phyloP scores from a whole-genome alignment of 495 filamentous ascomycete genomes.

The Schizothecium vesticola region DNA sequence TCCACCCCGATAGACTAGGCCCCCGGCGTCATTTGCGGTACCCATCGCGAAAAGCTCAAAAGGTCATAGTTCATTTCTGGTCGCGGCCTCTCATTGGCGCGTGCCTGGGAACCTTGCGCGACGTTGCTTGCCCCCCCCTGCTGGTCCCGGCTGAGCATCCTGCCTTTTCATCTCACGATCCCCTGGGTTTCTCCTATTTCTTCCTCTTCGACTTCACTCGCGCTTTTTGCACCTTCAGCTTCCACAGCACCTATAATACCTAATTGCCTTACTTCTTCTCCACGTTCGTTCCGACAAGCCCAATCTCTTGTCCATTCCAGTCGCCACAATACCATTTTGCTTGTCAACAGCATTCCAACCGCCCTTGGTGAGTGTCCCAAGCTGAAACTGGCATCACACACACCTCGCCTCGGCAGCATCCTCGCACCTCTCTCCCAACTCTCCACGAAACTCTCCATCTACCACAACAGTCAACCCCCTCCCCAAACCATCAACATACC shows the following conservation, averaged over 20 bases:
- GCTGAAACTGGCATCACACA: background rate
- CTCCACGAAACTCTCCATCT: background rate
- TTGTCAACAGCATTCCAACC: background rate
- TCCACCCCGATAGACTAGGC: too few species aligned
- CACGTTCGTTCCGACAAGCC: background rate
- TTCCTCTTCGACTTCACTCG: background rate
- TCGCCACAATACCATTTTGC: background rate
- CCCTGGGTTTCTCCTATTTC: background rate
- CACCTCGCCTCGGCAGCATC: too few species aligned
- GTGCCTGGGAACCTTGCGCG: background rate
- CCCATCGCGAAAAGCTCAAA: slow-evolving; percentile 7
- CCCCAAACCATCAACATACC: too few species aligned
- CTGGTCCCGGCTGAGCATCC: background rate
- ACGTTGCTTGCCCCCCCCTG: background rate
- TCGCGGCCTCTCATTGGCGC: slow-evolving; percentile 1
- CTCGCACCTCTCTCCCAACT: background rate
- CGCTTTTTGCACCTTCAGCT: background rate
- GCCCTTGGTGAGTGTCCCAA: background rate
- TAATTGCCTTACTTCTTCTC: background rate
- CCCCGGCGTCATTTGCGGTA: too few species aligned
- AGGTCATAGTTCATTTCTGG: background rate
- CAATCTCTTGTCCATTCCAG: background rate
- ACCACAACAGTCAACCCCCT: background rate
- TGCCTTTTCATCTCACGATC: background rate
- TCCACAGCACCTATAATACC: background rate